Percentiles rank a stretch among this genome's conserved stretches.
Evolutionary conservation across 2,329 filamentous ascomycete genomes (phyloP).

Genomic region (Chaetomium globosum): DNA sequence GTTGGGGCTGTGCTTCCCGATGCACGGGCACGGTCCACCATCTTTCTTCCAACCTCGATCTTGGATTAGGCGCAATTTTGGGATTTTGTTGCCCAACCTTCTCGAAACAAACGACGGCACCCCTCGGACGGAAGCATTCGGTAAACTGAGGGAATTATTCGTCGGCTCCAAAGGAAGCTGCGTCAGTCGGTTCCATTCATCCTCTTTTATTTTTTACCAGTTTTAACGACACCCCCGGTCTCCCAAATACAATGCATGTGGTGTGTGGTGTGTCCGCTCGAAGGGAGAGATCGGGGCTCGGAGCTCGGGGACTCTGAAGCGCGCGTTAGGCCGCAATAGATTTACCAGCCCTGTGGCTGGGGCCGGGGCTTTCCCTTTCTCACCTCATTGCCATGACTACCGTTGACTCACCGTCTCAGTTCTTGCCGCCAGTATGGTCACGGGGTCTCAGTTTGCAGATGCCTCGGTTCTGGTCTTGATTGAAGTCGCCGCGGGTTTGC

Average conservation of each 20-base stretch:
- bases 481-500: background rate
- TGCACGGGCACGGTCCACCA: constrained; percentile 31
- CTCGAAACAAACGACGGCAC: background rate
- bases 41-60: constrained; percentile 27
- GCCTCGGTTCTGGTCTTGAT: background rate
- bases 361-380: background rate
- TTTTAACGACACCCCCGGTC: constrained; percentile 11
- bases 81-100: constrained; percentile 24
- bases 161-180: background rate
- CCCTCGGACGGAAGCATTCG: background rate
- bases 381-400: constrained; percentile 8
- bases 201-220: background rate
- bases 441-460: background rate
- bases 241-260: background rate
- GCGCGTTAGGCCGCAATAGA: constrained; percentile 20
- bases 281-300: background rate
- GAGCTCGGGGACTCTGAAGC: background rate
- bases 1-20: constrained; percentile 19
- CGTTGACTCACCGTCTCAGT: constrained; percentile 20
- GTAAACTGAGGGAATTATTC: constrained; percentile 5
- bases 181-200: constrained; percentile 9
- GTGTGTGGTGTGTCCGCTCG: background rate
- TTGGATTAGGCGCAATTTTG: constrained; percentile 26
- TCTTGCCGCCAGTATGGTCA: constrained; percentile 12
- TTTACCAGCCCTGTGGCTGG: constrained; percentile 11